Evolutionary conservation across 306 rosid genomes (phyloP).

Genomic region (Cucumis hystrix): DNA sequence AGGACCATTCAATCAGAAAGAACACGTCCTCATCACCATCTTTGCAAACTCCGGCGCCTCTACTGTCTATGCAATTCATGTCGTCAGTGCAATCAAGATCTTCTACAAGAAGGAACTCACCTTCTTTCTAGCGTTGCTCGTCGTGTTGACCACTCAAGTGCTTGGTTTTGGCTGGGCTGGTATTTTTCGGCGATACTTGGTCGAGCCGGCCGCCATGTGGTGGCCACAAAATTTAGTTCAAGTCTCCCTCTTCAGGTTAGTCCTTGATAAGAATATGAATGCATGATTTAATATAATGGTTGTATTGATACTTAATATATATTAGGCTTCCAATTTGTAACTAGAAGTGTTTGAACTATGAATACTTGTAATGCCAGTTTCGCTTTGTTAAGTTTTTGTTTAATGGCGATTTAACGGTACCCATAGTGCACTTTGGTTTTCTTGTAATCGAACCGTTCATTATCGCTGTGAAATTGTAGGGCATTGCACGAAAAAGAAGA

Average conservation of each 20-base stretch:
- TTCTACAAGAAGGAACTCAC: constrained; percentile 28
- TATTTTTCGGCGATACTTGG: constrained; percentile 50
- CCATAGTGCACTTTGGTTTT: not conserved
- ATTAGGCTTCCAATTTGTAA: too few species aligned
- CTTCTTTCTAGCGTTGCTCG: constrained; percentile 21
- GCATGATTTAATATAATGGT: not conserved
- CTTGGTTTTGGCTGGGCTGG: constrained; percentile 91
- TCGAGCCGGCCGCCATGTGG: constrained; percentile 88
- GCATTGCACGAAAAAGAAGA: constrained; percentile 66
- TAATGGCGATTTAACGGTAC: not conserved
- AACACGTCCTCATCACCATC: constrained; percentile 40
- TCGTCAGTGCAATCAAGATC: constrained; percentile 26
- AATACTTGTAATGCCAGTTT: not conserved
- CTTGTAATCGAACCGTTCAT: not conserved
- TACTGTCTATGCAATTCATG: constrained; percentile 25
- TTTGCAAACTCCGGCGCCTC: constrained; percentile 40
- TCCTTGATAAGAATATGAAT: not conserved
- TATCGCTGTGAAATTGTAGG: constrained; percentile 19
- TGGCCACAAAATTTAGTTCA: constrained; percentile 84
- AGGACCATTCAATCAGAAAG: constrained; percentile 32
- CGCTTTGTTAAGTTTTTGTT: not conserved
- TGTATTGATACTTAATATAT: too few species aligned
- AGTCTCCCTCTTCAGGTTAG: constrained; percentile 70
- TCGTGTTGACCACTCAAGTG: constrained; percentile 34
- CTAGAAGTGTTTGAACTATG: not conserved